Conservation (phyloP, 2,329 filamentous ascomycete genomes). For the Penicillium sp. region DNA sequence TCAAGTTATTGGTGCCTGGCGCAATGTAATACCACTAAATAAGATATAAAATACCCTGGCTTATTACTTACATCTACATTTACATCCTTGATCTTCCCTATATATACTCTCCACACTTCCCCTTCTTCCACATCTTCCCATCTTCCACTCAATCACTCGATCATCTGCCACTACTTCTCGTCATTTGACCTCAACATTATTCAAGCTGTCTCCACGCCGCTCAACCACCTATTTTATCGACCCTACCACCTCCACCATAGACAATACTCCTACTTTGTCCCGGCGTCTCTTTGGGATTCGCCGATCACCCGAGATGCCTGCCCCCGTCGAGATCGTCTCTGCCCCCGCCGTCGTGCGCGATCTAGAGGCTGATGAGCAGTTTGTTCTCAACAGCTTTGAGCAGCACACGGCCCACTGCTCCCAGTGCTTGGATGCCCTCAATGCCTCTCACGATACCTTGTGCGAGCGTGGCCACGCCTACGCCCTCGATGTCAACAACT, state of each 20-base stretch:
- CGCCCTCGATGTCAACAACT: constrained; percentile 40
- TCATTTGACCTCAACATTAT: constrained; percentile 21
- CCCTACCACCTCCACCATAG: constrained; percentile 23
- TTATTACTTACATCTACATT: neutral
- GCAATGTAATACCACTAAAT: no score
- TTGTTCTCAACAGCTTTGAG: constrained; percentile 42
- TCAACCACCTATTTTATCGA: constrained; percentile 28
- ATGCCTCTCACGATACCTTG: constrained; percentile 31
- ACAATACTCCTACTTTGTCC: constrained; percentile 20
- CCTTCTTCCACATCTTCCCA: neutral
- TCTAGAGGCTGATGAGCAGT: constrained; percentile 40
- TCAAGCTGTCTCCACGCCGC: constrained; percentile 36
- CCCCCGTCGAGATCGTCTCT: constrained; percentile 27
- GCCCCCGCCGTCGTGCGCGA: constrained; percentile 38
- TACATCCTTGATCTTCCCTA: neutral
- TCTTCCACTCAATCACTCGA: constrained; percentile 1
- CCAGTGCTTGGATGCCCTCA: constrained; percentile 35
- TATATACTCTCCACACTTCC: neutral
- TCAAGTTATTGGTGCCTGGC: no score
- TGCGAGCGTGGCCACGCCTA: constrained; percentile 41
- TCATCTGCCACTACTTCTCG: constrained; percentile 5
- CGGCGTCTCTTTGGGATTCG: constrained; percentile 24
- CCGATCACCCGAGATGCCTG: constrained; percentile 38
- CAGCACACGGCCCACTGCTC: constrained; percentile 41
- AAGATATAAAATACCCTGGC: no score